Percentiles rank a stretch among this genome's conserved stretches.
These are phyloP conservation scores for Cucumis cinereus DNA, from an alignment of 306 rosid genomes.

Conservation along the genomic window DNA sequence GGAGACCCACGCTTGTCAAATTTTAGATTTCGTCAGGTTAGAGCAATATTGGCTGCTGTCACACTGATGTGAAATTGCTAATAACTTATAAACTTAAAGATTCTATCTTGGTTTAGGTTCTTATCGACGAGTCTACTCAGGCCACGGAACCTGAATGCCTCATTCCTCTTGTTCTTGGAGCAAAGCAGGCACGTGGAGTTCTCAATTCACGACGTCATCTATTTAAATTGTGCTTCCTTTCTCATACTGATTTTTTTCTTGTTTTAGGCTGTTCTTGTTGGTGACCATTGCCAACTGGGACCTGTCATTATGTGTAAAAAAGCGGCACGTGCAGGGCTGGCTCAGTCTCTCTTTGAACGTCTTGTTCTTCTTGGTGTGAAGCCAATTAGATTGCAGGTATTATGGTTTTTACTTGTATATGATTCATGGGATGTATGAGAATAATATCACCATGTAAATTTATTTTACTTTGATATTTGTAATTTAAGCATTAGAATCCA, in stretches of 20 bases:
- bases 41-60: neutral
- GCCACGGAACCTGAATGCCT: slow-evolving; percentile 99
- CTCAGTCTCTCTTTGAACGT: slow-evolving; percentile 97
- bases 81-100: neutral
- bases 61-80: neutral
- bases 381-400: slow-evolving; percentile 98
- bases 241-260: neutral
- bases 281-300: slow-evolving; percentile 99
- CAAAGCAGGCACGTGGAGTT: slow-evolving; percentile 65
- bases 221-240: neutral
- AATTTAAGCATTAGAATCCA: neutral
- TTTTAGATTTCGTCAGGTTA: slow-evolving; percentile 99
- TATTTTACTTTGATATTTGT: neutral
- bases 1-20: slow-evolving; percentile 96
- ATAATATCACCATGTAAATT: neutral
- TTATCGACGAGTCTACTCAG: slow-evolving; percentile 98
- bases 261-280: slow-evolving; percentile 89
- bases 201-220: neutral
- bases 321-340: slow-evolving; percentile 99
- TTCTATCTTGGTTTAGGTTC: slow-evolving; percentile 43
- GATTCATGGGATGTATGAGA: neutral
- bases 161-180: slow-evolving; percentile 97
- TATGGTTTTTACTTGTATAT: neutral
- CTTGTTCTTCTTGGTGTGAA: slow-evolving; percentile 94
- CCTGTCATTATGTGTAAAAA: slow-evolving; percentile 99